phyloP scores from a whole-genome alignment of 192 early-diverging fungal genomes.

The Podochytrium sp. region DNA sequence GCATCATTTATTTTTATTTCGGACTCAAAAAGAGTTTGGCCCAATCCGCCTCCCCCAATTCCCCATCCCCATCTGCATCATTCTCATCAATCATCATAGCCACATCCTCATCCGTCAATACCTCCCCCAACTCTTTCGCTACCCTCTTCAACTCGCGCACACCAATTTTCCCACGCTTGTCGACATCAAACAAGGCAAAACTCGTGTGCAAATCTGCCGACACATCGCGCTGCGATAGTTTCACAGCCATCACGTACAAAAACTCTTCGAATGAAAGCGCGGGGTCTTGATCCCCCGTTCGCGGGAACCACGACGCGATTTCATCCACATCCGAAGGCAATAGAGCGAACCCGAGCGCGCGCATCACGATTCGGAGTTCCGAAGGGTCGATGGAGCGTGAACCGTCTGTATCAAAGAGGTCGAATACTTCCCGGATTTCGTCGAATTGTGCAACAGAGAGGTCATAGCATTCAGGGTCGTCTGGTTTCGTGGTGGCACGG shows the following conservation, averaged over 20 bases:
- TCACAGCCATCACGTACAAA: slow-evolving; percentile 44
- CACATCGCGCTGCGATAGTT: slow-evolving; percentile 52
- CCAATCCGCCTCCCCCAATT: slow-evolving; percentile 71
- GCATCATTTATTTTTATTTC: too few relatives aligned
- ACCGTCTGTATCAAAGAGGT: slow-evolving; percentile 55
- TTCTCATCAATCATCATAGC: slow-evolving; percentile 71
- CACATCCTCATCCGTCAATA: slow-evolving; percentile 68
- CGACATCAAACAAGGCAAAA: slow-evolving; percentile 70
- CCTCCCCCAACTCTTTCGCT: slow-evolving; percentile 66
- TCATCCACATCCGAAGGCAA: slow-evolving; percentile 64
- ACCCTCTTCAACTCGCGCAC: slow-evolving; percentile 57
- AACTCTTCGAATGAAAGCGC: slow-evolving; percentile 64
- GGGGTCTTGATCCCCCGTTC: slow-evolving; percentile 30
- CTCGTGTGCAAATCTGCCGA: slow-evolving; percentile 64
- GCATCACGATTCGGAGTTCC: slow-evolving; percentile 71
- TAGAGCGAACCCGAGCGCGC: slow-evolving; percentile 72
- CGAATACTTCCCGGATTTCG: slow-evolving; percentile 42
- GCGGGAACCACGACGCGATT: slow-evolving; percentile 48
- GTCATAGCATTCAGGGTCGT: neutral
- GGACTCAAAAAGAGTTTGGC: slow-evolving; percentile 22
- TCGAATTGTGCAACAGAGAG: slow-evolving; percentile 18
- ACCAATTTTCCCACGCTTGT: slow-evolving; percentile 60
- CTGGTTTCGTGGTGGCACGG: neutral
- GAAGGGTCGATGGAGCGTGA: slow-evolving; percentile 59
- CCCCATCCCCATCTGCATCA: slow-evolving; percentile 63